Evolutionary conservation across 2,329 filamentous ascomycete genomes (phyloP).

Genomic region (Fusarium humuli): DNA sequence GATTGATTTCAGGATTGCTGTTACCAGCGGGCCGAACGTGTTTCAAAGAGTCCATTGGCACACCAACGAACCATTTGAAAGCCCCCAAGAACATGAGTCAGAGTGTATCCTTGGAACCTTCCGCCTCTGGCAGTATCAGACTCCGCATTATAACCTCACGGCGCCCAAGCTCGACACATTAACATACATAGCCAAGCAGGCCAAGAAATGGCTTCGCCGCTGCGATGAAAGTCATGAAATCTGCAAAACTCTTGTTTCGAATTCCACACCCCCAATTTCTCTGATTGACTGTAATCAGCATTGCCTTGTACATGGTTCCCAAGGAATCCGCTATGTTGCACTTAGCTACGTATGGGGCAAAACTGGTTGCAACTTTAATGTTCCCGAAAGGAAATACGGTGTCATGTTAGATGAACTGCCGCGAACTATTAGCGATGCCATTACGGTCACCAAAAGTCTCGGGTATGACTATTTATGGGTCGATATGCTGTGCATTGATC

Average conservation of each 20-base stretch:
- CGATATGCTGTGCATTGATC: not conserved
- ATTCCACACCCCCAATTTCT: not conserved
- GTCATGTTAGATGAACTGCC: not conserved
- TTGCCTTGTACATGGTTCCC: not conserved
- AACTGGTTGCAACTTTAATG: not conserved
- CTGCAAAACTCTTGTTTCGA: not conserved
- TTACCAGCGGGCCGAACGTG: no score
- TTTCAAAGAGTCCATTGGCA: no score
- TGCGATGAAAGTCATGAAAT: accelerated
- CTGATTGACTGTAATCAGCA: not conserved
- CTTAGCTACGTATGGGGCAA: not conserved
- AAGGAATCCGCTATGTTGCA: not conserved
- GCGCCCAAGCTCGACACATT: not conserved
- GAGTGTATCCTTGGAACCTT: no score
- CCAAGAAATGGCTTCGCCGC: not conserved
- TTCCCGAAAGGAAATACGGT: accelerated
- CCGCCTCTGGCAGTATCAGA: not conserved
- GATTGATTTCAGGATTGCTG: no score
- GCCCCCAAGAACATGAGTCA: no score
- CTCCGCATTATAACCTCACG: accelerated
- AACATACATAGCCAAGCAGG: not conserved
- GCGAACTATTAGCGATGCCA: not conserved
- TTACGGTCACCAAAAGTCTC: not conserved
- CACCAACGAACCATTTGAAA: no score
- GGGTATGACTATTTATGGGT: not conserved